phyloP scores from a whole-genome alignment of 148 eudicot genomes.

The Chenopodium quinoa region DNA sequence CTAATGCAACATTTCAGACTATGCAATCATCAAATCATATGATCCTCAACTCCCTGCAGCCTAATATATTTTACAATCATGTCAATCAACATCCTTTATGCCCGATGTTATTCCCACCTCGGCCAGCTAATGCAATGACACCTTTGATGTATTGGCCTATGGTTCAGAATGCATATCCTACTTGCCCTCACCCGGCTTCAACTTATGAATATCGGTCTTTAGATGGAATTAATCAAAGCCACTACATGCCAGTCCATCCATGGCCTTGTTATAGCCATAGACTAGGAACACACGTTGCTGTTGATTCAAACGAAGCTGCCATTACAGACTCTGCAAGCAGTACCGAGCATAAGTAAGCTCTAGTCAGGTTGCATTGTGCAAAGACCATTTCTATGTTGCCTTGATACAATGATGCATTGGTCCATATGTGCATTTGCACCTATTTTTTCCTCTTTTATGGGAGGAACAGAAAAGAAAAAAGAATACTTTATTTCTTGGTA shows the following conservation, averaged over 20 bases:
- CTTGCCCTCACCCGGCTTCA: conserved; percentile 20
- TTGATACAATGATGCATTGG: no score
- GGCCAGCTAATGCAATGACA: conserved; percentile 22
- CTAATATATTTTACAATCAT: conserved; percentile 10
- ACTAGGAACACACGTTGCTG: conserved; percentile 8
- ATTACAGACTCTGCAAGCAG: conserved; percentile 26
- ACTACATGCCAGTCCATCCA: conserved; percentile 20
- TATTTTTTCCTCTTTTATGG: not conserved
- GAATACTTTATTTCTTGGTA: not conserved
- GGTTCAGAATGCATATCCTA: conserved; percentile 26
- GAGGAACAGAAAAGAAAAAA: not conserved
- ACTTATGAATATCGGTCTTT: conserved; percentile 14
- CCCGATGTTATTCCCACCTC: conserved; percentile 21
- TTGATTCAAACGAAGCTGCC: conserved; percentile 14
- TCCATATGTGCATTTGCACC: not conserved
- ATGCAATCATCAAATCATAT: conserved; percentile 10
- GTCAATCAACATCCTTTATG: conserved; percentile 17
- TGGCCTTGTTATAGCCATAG: conserved; percentile 15
- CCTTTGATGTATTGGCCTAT: conserved; percentile 30
- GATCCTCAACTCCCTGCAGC: conserved; percentile 1
- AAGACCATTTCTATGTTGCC: no score
- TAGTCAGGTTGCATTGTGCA: not conserved
- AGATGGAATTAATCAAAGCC: conserved; percentile 9
- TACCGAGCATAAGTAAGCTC: conserved; percentile 11
- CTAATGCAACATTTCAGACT: conserved; percentile 1